Evolutionary conservation across 495 filamentous ascomycete genomes (phyloP).

Genomic region (Talaromyces thailandensis): DNA sequence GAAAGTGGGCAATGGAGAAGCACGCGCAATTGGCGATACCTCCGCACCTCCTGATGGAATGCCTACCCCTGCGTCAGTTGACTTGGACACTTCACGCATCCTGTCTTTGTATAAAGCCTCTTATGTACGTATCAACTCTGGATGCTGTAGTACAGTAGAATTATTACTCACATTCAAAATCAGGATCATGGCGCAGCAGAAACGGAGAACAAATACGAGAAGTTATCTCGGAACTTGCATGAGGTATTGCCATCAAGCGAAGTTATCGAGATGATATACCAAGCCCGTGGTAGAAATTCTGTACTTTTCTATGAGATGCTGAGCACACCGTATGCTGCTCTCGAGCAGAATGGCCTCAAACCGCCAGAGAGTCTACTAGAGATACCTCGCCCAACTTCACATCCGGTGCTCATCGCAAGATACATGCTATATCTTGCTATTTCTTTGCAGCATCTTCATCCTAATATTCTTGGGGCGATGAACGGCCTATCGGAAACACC

Average conservation of each 20-base stretch:
- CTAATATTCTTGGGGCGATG: conserved; percentile 6
- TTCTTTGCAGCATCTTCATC: conserved; percentile 14
- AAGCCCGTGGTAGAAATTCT: conserved; percentile 6
- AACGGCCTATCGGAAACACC: conserved; percentile 10
- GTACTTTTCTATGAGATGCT: conserved; percentile 10
- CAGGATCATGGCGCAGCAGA: background rate
- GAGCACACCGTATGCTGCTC: conserved; percentile 9
- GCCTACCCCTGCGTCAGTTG: background rate
- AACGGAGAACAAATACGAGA: conserved; percentile 8
- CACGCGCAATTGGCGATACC: background rate
- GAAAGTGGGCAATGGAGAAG: background rate
- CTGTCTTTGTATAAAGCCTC: background rate
- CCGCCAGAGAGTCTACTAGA: conserved; percentile 5
- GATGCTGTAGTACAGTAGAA: no score
- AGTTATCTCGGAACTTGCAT: conserved; percentile 9
- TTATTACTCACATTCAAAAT: no score
- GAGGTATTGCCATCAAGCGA: conserved; percentile 10
- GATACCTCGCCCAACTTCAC: conserved; percentile 9
- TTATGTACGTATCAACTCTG: background rate
- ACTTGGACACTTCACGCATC: background rate
- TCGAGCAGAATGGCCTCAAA: conserved; percentile 8
- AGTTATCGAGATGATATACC: conserved; percentile 11
- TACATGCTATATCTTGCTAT: conserved; percentile 12
- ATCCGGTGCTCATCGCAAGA: conserved; percentile 16
- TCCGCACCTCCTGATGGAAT: background rate